Evolutionary conservation across 768 basidiomycete genomes (phyloP), one percentile per base, ranked within the genome.

Genomic region (Pulveroboletus sp.): DNA sequence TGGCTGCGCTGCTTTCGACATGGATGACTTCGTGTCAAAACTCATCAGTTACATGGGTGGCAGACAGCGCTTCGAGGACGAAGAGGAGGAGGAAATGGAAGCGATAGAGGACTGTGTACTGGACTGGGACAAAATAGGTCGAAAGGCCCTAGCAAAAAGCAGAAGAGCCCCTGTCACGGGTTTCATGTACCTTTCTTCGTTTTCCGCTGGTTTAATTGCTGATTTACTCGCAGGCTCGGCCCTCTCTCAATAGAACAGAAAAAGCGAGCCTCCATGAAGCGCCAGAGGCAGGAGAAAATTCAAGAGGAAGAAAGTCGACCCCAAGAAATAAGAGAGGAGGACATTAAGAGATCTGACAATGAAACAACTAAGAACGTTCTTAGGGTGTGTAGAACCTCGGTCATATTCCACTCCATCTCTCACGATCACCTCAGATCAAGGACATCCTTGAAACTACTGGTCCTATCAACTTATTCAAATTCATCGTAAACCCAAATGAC

Each of bases 291-390:
- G 11, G 84, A 91, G 62, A 86, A 86, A 63, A 80, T 82, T 51
- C 82, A 82, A 57, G 84, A 76, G 42, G 81, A 82, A 49, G 80
- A 79, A 60, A 73, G 77, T 26, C 78, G 79, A 55, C 92, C 93
- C 0, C 85, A 89, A 57, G 86, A 95, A 64, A 74, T 94, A 30
- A 82, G 73, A 38, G 87, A 91, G 63, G 86, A 84, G 37, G 92
- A 95, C 56, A 89, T 94, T 47, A 73, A 80, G 35, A 79, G 88
- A 8, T 85, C 88, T 9, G 82, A 87, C 60, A 93, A 93, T 58
- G 93, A 94, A 66, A 94, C 93, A 0, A 86, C 87, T 2, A 89
- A 86, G 69, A 93, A 93, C 54, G 93, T 95, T 8, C 69, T 75
- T 2, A 74, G 74, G 18, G 93, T 93, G 56, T 53, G 84, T 62